Evolutionary conservation across 225 moss, liverwort and hornwort species (phyloP).

Genomic region (Neckera pumila): DNA sequence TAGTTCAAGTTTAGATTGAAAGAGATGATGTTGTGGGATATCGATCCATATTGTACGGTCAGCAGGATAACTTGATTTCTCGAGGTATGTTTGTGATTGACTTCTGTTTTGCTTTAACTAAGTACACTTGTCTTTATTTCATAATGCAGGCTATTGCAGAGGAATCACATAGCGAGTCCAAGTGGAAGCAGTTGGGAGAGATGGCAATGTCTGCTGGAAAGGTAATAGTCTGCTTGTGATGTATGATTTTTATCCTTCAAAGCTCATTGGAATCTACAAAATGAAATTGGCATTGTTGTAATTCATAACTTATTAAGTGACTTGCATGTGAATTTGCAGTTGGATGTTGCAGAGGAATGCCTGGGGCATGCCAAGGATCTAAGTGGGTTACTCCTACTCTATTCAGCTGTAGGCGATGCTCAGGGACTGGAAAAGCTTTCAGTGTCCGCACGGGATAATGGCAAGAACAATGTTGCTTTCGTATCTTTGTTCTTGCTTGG

Average conservation of each 20-base stretch:
- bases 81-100: background rate
- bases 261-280: background rate
- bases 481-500: constrained; percentile 74
- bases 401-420: constrained; percentile 74
- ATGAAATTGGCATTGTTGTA: background rate
- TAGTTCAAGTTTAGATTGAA: background rate
- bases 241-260: background rate
- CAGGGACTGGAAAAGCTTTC: constrained; percentile 64
- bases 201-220: constrained; percentile 84
- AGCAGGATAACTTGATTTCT: background rate
- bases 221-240: constrained; percentile 16
- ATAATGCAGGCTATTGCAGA: constrained; percentile 62
- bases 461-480: constrained; percentile 93
- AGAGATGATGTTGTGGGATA: background rate
- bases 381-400: constrained; percentile 73
- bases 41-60: background rate
- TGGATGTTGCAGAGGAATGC: constrained; percentile 90
- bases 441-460: constrained; percentile 57
- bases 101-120: background rate
- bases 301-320: background rate
- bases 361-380: constrained; percentile 72
- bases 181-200: constrained; percentile 91
- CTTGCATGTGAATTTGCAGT: constrained; percentile 24
- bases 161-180: constrained; percentile 74
- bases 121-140: background rate